phyloP scores from a whole-genome alignment of 148 eudicot species.

The Polygonum aviculare region DNA sequence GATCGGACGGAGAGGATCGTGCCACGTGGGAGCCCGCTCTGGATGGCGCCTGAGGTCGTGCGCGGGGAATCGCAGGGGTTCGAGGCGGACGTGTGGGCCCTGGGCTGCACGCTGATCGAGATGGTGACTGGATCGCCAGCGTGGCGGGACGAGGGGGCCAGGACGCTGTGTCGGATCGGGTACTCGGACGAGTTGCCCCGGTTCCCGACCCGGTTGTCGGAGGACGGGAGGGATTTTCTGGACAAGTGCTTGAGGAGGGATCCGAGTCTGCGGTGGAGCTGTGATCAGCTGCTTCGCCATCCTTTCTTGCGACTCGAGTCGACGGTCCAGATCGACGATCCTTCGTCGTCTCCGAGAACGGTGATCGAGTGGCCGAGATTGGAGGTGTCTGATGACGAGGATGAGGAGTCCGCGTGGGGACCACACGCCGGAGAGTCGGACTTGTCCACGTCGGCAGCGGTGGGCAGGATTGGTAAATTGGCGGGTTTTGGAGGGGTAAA shows the following conservation, averaged over 20 bases:
- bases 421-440: neutral
- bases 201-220: constrained; percentile 37
- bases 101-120: constrained; percentile 83
- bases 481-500: constrained; percentile 31
- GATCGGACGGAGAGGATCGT: neutral
- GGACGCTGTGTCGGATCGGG: constrained; percentile 38
- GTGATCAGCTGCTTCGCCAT: constrained; percentile 58
- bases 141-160: constrained; percentile 51
- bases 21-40: constrained; percentile 53
- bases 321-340: neutral
- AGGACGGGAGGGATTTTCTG: constrained; percentile 39
- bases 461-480: constrained; percentile 34
- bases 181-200: constrained; percentile 45
- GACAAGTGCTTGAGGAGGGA: constrained; percentile 50
- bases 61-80: constrained; percentile 64
- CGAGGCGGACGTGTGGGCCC: constrained; percentile 69
- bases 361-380: constrained; percentile 47
- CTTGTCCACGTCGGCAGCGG: neutral
- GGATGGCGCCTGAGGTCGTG: constrained; percentile 95
- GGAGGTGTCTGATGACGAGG: constrained; percentile 24
- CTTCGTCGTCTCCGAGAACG: constrained; percentile 44
- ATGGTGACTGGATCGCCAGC: constrained; percentile 74
- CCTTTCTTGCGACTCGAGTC: constrained; percentile 31
- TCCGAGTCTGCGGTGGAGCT: constrained; percentile 42
- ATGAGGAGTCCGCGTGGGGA: constrained; percentile 20